phyloP scores from a whole-genome alignment of 495 filamentous ascomycete genomes.

The Aspergillus bridgeri region DNA sequence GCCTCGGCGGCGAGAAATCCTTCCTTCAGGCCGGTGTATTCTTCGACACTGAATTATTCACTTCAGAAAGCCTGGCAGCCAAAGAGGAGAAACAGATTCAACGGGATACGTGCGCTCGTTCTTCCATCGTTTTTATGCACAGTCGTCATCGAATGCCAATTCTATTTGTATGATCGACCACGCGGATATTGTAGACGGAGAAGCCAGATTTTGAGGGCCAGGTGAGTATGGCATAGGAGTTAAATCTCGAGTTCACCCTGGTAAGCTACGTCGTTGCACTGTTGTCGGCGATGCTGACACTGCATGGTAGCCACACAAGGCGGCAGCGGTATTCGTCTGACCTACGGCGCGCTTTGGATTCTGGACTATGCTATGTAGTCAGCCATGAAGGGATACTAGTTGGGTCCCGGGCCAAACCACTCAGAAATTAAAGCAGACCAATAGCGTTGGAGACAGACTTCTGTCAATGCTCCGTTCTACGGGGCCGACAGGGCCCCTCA shows the following conservation, averaged over 20 bases:
- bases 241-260: conserved; percentile 51
- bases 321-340: conserved; percentile 48
- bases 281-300: not conserved
- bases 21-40: conserved; percentile 60
- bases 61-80: conserved; percentile 46
- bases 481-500: conserved; percentile 54
- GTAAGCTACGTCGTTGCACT: conserved; percentile 20
- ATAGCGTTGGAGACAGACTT: conserved; percentile 59
- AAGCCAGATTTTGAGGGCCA: conserved; percentile 49
- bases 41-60: conserved; percentile 49
- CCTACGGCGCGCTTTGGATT: conserved; percentile 60
- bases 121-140: conserved; percentile 59
- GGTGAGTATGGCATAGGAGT: conserved; percentile 39
- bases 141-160: conserved; percentile 39
- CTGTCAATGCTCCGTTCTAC: conserved; percentile 56
- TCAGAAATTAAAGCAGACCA: conserved; percentile 31
- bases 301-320: conserved; percentile 26
- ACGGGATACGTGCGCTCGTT: conserved; percentile 47
- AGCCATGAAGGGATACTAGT: conserved; percentile 42
- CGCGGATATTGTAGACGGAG: conserved; percentile 41
- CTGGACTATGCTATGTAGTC: conserved; percentile 56
- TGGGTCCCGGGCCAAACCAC: not conserved
- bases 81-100: conserved; percentile 45
- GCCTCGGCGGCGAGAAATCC: conserved; percentile 32
- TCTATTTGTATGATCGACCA: conserved; percentile 50